Conservation (phyloP, 202 grass and related monocot species). For the Miscanthus sacchariflorus region DNA sequence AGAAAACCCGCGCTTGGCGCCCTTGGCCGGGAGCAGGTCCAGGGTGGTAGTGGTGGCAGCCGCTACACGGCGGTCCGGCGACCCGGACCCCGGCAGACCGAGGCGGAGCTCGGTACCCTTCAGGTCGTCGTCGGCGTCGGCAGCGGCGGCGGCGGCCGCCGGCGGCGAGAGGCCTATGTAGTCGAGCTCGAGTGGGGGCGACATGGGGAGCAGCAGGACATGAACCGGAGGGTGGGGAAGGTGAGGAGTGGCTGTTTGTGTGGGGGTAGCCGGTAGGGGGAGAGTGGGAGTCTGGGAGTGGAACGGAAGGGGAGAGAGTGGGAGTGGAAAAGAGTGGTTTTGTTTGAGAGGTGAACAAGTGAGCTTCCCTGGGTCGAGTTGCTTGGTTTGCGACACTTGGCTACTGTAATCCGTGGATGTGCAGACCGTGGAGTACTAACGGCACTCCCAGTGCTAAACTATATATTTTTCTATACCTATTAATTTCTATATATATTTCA, state of each 20-base stretch:
- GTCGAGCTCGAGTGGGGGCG: conserved; percentile 63
- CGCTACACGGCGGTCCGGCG: conserved; percentile 49
- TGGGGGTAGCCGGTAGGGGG: not conserved
- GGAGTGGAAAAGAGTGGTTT: not conserved
- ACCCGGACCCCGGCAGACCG: conserved; percentile 76
- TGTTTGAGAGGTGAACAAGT: conserved; percentile 20
- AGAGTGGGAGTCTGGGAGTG: not conserved
- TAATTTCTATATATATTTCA: too few relatives aligned
- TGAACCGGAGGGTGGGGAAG: conserved; percentile 43
- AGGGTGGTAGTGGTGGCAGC: conserved; percentile 50
- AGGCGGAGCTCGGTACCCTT: conserved; percentile 88
- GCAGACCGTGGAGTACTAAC: too few relatives aligned
- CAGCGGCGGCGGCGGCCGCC: conserved; percentile 27
- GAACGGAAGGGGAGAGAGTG: not conserved
- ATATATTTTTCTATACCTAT: too few relatives aligned
- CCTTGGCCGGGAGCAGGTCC: conserved; percentile 76
- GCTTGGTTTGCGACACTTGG: not conserved
- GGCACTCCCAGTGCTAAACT: too few relatives aligned
- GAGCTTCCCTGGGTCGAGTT: conserved; percentile 10
- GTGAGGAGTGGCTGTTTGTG: conserved; percentile 41
- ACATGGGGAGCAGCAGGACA: conserved; percentile 72
- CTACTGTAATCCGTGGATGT: too few relatives aligned
- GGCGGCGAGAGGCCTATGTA: conserved; percentile 73
- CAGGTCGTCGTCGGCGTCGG: conserved; percentile 49
- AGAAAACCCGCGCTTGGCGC: conserved; percentile 82